Evolutionary conservation across 805 yeast genomes (phyloP).

Genomic region (Naumovozyma dairenensis): DNA sequence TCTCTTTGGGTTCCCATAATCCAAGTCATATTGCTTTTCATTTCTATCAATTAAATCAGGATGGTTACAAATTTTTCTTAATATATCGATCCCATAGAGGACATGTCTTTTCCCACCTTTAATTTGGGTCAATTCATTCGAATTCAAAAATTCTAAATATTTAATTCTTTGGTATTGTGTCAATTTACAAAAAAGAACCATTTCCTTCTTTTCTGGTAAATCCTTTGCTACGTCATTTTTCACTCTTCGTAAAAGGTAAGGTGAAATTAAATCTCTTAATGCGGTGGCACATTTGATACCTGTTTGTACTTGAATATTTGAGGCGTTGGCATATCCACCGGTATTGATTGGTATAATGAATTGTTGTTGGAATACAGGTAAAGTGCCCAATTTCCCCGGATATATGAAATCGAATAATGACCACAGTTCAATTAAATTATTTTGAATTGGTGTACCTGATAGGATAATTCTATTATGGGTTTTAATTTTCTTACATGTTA

Average conservation of each 20-base stretch:
- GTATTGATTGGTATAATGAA: constrained; percentile 86
- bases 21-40: constrained; percentile 20
- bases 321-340: constrained; percentile 98
- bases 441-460: constrained; percentile 96
- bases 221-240: constrained; percentile 94
- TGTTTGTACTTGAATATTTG: constrained; percentile 90
- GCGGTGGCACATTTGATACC: constrained; percentile 95
- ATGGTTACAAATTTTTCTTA: constrained; percentile 91
- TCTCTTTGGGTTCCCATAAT: constrained; percentile 47
- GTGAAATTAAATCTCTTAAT: constrained; percentile 77
- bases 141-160: constrained; percentile 63
- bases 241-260: constrained; percentile 76
- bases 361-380: constrained; percentile 89
- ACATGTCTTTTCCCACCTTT: constrained; percentile 70
- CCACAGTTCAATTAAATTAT: constrained; percentile 88
- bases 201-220: constrained; percentile 84
- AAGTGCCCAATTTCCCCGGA: constrained; percentile 89
- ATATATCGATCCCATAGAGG: constrained; percentile 77
- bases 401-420: constrained; percentile 88
- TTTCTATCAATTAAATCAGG: constrained; percentile 66
- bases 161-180: constrained; percentile 67
- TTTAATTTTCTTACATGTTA: constrained; percentile 73
- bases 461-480: constrained; percentile 81
- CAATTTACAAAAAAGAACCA: constrained; percentile 83
- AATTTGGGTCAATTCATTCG: constrained; percentile 66